Evolutionary conservation across 2,329 filamentous ascomycete species (phyloP).

Genomic region (Cadophora luteo-olivacea): DNA sequence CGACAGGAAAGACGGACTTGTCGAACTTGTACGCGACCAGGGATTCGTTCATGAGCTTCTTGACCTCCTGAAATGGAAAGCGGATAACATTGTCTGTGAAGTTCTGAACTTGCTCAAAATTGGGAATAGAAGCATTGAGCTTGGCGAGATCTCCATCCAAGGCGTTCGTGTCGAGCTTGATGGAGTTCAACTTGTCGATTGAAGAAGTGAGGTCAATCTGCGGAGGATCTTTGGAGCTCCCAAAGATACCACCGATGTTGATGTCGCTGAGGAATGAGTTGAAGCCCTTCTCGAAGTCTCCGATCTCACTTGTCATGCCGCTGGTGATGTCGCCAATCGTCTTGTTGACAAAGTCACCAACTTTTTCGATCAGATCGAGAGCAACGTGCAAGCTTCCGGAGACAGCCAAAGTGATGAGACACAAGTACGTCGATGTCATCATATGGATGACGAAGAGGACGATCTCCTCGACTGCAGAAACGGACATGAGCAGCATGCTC

Average conservation of each 20-base stretch:
- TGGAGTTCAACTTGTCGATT: constrained; percentile 70
- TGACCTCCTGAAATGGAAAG: constrained; percentile 82
- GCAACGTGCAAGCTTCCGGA: constrained; percentile 79
- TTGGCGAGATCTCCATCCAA: constrained; percentile 73
- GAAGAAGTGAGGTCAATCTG: constrained; percentile 69
- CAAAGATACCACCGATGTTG: constrained; percentile 54
- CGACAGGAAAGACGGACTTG: constrained; percentile 78
- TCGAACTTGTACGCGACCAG: constrained; percentile 81
- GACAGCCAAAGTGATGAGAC: constrained; percentile 84
- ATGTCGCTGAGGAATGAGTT: constrained; percentile 62
- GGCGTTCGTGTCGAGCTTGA: constrained; percentile 70
- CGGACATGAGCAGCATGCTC: constrained; percentile 75
- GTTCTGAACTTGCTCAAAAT: constrained; percentile 83
- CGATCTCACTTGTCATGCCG: constrained; percentile 55
- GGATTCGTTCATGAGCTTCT: constrained; percentile 71
- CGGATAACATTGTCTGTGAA: constrained; percentile 77
- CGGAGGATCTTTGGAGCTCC: constrained; percentile 51
- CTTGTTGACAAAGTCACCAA: constrained; percentile 65
- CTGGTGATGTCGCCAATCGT: constrained; percentile 52
- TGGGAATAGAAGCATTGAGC: constrained; percentile 81
- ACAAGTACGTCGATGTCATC: constrained; percentile 88
- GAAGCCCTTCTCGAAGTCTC: constrained; percentile 62
- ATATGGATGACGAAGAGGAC: constrained; percentile 93
- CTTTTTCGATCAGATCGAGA: constrained; percentile 65
- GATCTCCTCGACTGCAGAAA: constrained; percentile 85